A percentile compares a stretch with the other conserved stretches of the same genome.
These are phyloP conservation scores for Plasmodium coatneyi DNA, from an alignment of 169 alveolate species.

Conservation along the genomic window DNA sequence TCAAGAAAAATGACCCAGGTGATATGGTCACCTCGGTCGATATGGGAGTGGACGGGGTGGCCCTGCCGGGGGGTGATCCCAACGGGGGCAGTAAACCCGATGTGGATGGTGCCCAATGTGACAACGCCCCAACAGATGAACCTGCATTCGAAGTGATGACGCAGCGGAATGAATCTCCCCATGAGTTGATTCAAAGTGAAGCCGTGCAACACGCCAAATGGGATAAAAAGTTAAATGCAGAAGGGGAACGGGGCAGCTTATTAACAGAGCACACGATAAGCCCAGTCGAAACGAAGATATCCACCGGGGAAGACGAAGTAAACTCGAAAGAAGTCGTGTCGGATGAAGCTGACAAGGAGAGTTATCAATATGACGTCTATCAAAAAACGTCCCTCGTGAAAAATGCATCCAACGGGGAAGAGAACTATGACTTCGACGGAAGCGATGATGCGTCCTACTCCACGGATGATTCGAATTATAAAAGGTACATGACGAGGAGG, in stretches of 20 bases:
- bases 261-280: neutral
- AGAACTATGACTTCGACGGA: conserved; percentile 19
- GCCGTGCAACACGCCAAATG: neutral
- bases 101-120: neutral
- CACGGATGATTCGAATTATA: conserved; percentile 65
- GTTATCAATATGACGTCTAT: neutral
- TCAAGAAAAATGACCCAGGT: neutral
- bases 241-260: neutral
- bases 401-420: neutral
- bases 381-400: neutral
- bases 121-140: neutral
- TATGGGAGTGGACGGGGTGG: neutral
- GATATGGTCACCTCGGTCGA: neutral
- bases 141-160: neutral
- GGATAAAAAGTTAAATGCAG: neutral
- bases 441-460: conserved; percentile 64
- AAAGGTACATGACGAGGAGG: conserved; percentile 29
- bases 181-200: neutral
- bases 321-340: neutral
- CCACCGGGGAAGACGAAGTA: neutral
- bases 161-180: neutral
- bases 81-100: neutral
- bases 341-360: neutral
- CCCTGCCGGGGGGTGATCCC: neutral
- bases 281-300: neutral